Conservation (phyloP, 805 yeast genomes). For the Ogataea allantospora region DNA sequence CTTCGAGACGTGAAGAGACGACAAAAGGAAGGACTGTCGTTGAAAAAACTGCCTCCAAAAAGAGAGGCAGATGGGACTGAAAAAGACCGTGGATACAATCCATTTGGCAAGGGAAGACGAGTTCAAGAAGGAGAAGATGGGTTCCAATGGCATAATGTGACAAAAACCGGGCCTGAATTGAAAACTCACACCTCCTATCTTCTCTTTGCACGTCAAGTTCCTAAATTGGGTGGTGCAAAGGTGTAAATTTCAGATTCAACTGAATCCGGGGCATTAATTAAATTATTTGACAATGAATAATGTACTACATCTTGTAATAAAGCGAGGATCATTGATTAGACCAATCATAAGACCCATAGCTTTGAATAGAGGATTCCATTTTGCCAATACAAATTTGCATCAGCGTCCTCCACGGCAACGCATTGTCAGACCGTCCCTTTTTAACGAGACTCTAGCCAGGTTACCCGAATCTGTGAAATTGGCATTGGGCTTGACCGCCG, state of each 20-base stretch:
- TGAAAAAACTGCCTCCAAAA: conserved; percentile 39
- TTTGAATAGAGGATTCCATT: not conserved
- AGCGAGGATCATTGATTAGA: not conserved
- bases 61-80: conserved; percentile 22
- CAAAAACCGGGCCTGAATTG: conserved; percentile 78
- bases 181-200: conserved; percentile 93
- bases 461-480: conserved; percentile 33
- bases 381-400: no score
- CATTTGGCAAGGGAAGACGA: conserved; percentile 88
- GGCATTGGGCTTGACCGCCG: conserved; percentile 24
- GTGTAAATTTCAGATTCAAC: conserved; percentile 1
- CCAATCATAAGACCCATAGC: not conserved
- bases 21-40: conserved; percentile 62
- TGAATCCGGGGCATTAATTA: conserved; percentile 2
- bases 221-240: conserved; percentile 13
- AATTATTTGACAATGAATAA: not conserved
- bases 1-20: conserved; percentile 76
- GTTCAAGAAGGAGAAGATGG: conserved; percentile 83
- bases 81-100: conserved; percentile 64
- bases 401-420: conserved; percentile 26
- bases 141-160: conserved; percentile 80
- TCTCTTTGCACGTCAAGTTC: conserved; percentile 71
- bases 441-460: conserved; percentile 19
- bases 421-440: conserved; percentile 16
- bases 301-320: not conserved